Evolutionary conservation across 805 yeast genomes (phyloP), one percentile per base, ranked within the genome.

Genomic region (Ogataea paraovalis): DNA sequence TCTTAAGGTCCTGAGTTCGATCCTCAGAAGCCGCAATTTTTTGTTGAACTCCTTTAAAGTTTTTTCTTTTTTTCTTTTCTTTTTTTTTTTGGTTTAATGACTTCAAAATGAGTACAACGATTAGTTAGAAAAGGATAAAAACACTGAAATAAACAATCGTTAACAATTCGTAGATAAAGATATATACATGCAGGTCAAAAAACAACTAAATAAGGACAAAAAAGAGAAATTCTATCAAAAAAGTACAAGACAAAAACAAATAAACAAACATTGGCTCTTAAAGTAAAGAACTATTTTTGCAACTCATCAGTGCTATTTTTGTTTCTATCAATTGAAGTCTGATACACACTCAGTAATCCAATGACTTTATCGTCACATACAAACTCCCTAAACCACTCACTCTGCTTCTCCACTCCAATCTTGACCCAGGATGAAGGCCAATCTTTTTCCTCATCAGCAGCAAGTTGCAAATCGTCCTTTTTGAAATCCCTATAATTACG

Each of bases 381-480:
- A 41, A 91, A 69, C 23, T 85, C 91, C 59, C 82, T 81, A 46
- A 84, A 81, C 99, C 99, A 92, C 63, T 92, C 97, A 53, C 96
- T 85, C 37, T 78, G 70, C 54, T 80, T 84, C 44, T 80, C 85
- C 41, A 66, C 62, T n/a, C 96, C 96, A 49, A 74, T 76, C 54
- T 80, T 75, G 30, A 87, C 85, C 96, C 97, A 92, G 48, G 76
- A 75, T 46, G 71, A 66, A 13, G 97, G 96, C 97, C 97, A 92
- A 54, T 87, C 92, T 5, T 65, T 59, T 61, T 91, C 97, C 64
- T 90, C 97, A 38, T 72, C 80, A 18, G 62, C 60, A 14, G 77
- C 78, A 49, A 69, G 64, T 23, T 64, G 59, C 45, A 69, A 58
- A 46, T 78, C 82, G 10, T 60, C 49, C 41, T 71, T 64, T 44